A percentile compares a stretch with the other conserved stretches of the same genome.
These are phyloP conservation scores for Thalassiosira hispida DNA, from an alignment of 352 stramenopile species.

Conservation along the genomic window DNA sequence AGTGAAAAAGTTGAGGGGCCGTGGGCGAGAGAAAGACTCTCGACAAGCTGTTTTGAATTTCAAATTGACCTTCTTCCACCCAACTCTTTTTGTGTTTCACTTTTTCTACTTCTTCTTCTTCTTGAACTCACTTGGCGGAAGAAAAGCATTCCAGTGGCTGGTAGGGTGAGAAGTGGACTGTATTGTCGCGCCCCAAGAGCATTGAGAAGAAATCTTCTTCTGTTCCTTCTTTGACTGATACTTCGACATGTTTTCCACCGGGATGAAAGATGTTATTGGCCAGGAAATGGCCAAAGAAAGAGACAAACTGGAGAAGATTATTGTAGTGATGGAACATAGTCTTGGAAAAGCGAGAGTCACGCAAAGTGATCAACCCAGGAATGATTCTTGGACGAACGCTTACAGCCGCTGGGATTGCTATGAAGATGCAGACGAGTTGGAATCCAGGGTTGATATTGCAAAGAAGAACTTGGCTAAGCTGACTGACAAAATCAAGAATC, in stretches of 20 bases:
- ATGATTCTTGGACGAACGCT: constrained; percentile 5
- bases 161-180: too few species aligned
- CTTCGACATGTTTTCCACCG: constrained; percentile 20
- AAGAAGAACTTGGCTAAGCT: constrained; percentile 18
- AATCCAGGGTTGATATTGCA: constrained; percentile 11
- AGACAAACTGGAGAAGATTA: constrained; percentile 5
- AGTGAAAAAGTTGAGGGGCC: background rate
- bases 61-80: too few species aligned
- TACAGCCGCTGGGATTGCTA: constrained; percentile 30
- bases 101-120: too few species aligned
- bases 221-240: too few species aligned
- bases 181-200: too few species aligned
- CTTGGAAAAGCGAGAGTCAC: background rate
- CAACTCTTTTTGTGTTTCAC: too few species aligned
- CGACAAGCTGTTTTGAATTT: too few species aligned
- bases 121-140: too few species aligned
- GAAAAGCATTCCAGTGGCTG: too few species aligned
- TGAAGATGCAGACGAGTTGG: constrained; percentile 30
- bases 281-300: constrained; percentile 26
- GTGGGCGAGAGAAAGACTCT: too few species aligned
- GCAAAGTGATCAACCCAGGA: background rate
- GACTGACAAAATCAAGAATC: constrained; percentile 22
- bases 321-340: constrained; percentile 12
- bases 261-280: constrained; percentile 31
- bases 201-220: too few species aligned